A percentile compares a stretch with the other conserved stretches of the same genome.
Evolutionary conservation across 495 filamentous ascomycete genomes (phyloP).

Genomic region (Immersiella caudata): DNA sequence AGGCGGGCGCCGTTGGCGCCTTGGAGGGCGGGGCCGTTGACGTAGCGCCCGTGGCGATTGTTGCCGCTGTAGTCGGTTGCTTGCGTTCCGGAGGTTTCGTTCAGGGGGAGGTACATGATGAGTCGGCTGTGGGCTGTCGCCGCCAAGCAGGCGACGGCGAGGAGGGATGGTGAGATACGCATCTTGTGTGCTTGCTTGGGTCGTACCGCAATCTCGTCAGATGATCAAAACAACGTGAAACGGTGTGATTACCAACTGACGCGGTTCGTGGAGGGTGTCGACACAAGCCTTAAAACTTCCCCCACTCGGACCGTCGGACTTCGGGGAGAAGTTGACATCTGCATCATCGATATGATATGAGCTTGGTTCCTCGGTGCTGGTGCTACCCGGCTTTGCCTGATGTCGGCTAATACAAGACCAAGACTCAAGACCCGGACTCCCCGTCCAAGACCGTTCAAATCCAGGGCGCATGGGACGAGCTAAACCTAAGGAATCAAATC

Average conservation of each 20-base stretch:
- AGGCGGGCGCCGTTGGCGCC: slow-evolving; percentile 3
- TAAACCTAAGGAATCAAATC: not conserved
- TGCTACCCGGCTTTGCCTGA: not conserved
- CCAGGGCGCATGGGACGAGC: not conserved
- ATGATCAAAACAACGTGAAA: too few relatives aligned
- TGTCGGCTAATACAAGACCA: slow-evolving; percentile 4
- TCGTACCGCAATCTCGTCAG: too few relatives aligned
- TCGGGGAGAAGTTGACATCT: not conserved
- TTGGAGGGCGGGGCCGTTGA: slow-evolving; percentile 8
- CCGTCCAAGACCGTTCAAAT: not conserved
- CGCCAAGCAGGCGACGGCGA: not conserved
- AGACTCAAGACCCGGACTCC: not conserved
- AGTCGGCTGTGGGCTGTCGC: not conserved
- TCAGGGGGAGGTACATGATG: slow-evolving; percentile 6
- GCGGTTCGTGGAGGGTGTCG: too few relatives aligned
- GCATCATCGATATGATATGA: slow-evolving; percentile 1
- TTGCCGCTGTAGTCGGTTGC: slow-evolving; percentile 10
- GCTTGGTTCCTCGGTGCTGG: slow-evolving; percentile 4
- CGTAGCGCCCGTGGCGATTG: slow-evolving; percentile 6
- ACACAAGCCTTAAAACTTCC: too few relatives aligned
- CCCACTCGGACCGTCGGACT: not conserved
- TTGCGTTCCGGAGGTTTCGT: slow-evolving; percentile 1
- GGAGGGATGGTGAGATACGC: not conserved
- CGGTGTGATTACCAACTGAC: too few relatives aligned
- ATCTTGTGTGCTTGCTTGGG: too few relatives aligned